Evolutionary conservation across 129 eudicot species (phyloP), one percentile per base, ranked within the genome.

Genomic region (Mikania micrantha): DNA sequence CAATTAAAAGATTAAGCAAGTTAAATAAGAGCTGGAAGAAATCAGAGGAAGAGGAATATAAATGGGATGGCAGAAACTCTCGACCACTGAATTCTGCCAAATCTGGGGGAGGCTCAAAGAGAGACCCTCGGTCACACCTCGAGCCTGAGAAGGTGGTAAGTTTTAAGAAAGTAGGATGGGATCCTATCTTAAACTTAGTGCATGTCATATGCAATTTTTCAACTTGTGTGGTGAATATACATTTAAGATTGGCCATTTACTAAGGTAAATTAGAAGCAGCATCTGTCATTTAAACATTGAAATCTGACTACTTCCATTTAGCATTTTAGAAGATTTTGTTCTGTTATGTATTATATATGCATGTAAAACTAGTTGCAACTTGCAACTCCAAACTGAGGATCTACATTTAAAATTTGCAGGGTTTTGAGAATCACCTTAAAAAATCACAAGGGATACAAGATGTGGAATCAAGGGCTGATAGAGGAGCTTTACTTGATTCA

Each of bases 41-140:
- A 70, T 82, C 91, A 11, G 90, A 84, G 67, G 96, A 88, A 80
- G 95, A 88, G 81, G 95, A 92, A 77, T 92, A 62, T 71, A 68
- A 45, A 73, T 85, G 95, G 95, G 90, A 88, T 62, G 91, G 74
- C 54, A 65, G 77, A 67, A 85, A 71, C 59, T 71, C 95, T 44
- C 78, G 72, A 66, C 62, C 64, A 12, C 49, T 63, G n/a, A 78
- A 57, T 72, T 59, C 74, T 32, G 77, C 40, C 24, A 66, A 45
- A 75, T 77, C 84, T 25, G 40, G 58, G 59, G 58, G 68, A 65
- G 52, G 44, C 58, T 74, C 86, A 28, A 69, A 66, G 36, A 82
- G 82, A 67, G 88, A 85, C 76, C 88, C 78, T 25, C 78, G 80
- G 80, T 45, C 67, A 45, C 73, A 78, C 50, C 78, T 60, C 41